Base-by-base conservation (phyloP, 2,329 filamentous ascomycete species). In the Alternaria postmessia region DNA sequence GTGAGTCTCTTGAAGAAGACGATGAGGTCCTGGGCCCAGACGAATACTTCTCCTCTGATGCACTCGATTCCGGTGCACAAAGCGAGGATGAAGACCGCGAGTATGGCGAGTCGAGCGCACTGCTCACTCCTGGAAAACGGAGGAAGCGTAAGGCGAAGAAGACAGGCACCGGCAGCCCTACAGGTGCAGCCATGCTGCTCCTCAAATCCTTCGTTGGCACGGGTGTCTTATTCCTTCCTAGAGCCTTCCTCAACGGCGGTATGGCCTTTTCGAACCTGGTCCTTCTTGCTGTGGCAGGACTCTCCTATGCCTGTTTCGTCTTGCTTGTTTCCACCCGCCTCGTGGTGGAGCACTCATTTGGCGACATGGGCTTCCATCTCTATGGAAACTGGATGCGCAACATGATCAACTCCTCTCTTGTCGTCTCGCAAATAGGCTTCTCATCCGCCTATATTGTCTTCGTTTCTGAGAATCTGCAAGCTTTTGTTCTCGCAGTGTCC, bases 151-250 rank as follows among this genome's bases (percentile, higher is more conserved):
- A 92, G 75, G 94, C 93, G 82, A 89, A 92, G 42, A 87, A 89
- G 53, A 87, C 88, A 62, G 92, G 94, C 39, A 93, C 89, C 54
- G 94, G 92, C 69, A 91, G 88, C 51, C 89, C 91, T 4, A 89
- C 88, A 65, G 92, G 91, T 63, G 94, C 95, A 9, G 89, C 91
- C 11, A 80, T 97, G 68, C 85, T 99, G 54, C 84, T 99, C 42
- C 88, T 99, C 67, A 99, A 99, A 82, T 98, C 94, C 0, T 99
- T 99, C 75, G 95, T 99, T 48, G 95, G 96, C 20, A 99, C 95
- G 0, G 94, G 94, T 57, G 94, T 98, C 8, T 84, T 98, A 16
- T 98, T 98, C 81, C 82, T 98, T 34, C 94, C 94, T 0, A 89
- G 93, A 48, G 94, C 95, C 5, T 99, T 95, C 75, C 86, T 97